These are phyloP conservation scores for Trichosporon faecale DNA, from an alignment of 1,284 basidiomycete species.

Conservation along the genomic window DNA sequence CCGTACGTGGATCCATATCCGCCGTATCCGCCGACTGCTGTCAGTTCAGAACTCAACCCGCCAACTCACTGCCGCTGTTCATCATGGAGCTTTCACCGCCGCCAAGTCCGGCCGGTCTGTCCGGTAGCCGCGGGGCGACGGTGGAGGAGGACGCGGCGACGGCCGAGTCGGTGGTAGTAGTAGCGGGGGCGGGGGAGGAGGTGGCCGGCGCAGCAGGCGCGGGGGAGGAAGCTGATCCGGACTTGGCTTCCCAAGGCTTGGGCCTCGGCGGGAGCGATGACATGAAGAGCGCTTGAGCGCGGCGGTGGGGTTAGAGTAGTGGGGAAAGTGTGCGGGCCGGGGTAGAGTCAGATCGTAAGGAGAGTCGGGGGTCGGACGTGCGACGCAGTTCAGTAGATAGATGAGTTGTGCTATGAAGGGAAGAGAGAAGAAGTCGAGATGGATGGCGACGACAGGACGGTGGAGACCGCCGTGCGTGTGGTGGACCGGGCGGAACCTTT, in stretches of 20 bases:
- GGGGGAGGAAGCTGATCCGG: conserved; percentile 24
- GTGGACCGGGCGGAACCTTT: conserved; percentile 2
- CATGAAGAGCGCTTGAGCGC: conserved; percentile 25
- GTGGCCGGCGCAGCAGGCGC: conserved; percentile 15
- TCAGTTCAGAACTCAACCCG: background rate
- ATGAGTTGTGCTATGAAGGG: too few relatives aligned
- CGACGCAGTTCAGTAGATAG: too few relatives aligned
- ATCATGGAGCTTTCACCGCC: conserved; percentile 16
- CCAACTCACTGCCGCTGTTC: background rate
- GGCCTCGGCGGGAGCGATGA: conserved; percentile 43
- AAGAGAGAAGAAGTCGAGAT: background rate
- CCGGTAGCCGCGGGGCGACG: conserved; percentile 41
- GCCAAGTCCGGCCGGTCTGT: conserved; percentile 39
- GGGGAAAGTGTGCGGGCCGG: background rate
- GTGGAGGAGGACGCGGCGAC: conserved; percentile 29
- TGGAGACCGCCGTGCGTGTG: background rate
- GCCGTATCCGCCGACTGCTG: conserved; percentile 2
- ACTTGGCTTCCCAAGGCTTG: conserved; percentile 45
- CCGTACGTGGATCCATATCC: conserved; percentile 27
- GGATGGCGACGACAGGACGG: background rate
- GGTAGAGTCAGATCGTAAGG: background rate
- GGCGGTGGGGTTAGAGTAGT: background rate
- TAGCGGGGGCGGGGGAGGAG: conserved; percentile 29
- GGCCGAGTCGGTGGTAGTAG: conserved; percentile 26
- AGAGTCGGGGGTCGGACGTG: background rate